These are phyloP conservation scores for Aristolochia fimbriata DNA, from an alignment of 164 flowering plant genomes.

Conservation along the genomic window DNA sequence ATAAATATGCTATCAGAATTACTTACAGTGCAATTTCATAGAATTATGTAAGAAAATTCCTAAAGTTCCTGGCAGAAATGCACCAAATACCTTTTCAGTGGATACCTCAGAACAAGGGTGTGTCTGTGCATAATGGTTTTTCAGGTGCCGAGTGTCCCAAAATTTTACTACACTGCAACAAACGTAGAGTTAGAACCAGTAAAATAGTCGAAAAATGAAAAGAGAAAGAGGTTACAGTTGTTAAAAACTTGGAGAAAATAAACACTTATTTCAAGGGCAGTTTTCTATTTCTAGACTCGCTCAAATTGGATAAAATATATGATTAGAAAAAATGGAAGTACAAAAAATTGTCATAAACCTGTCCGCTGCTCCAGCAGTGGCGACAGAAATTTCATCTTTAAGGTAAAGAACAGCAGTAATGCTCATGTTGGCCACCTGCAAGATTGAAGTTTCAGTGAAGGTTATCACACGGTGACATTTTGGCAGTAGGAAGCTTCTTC, in stretches of 20 bases:
- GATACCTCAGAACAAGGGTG: conserved; percentile 29
- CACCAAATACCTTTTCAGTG: conserved; percentile 34
- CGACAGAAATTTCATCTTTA: conserved; percentile 76
- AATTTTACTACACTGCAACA: conserved; percentile 62
- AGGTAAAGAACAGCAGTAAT: conserved; percentile 90
- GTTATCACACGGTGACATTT: background rate
- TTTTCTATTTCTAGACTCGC: no score
- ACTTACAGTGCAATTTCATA: no score
- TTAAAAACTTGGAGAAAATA: no score
- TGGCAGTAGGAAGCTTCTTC: background rate
- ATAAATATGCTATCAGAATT: no score
- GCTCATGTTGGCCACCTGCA: conserved; percentile 80
- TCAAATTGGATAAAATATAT: background rate
- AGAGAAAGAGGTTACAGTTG: background rate
- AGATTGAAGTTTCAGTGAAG: conserved; percentile 2
- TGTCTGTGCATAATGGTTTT: conserved; percentile 39
- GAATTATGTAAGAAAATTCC: no score
- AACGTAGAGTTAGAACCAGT: no score
- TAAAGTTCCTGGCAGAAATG: background rate
- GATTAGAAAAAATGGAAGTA: background rate
- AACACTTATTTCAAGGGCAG: no score
- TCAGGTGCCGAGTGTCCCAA: conserved; percentile 81
- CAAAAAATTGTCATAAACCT: conserved; percentile 29
- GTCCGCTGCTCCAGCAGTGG: conserved; percentile 91
- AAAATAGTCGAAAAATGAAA: no score